Evolutionary conservation across 169 alveolate species (phyloP).

Genomic region (Babesia microti): DNA sequence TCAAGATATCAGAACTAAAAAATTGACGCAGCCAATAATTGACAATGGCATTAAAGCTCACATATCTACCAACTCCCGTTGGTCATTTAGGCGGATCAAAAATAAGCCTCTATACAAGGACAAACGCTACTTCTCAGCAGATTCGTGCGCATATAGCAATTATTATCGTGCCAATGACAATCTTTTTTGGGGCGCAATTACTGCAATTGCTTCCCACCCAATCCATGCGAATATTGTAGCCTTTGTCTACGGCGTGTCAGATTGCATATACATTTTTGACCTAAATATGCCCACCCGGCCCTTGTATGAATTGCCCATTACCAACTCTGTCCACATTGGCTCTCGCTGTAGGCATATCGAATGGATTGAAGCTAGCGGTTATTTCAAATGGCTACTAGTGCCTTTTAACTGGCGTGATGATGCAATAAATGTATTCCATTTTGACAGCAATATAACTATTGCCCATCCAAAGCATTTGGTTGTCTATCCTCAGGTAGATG

Average conservation of each 20-base stretch:
- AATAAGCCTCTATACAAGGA: no score
- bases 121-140: slow-evolving; percentile 7
- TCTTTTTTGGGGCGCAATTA: slow-evolving; percentile 40
- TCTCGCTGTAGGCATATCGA: slow-evolving; percentile 45
- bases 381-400: no score
- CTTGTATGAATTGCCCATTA: slow-evolving; percentile 50
- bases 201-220: slow-evolving; percentile 53
- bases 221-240: slow-evolving; percentile 43
- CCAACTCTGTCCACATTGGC: slow-evolving; percentile 38
- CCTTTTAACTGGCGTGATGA: no score
- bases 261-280: slow-evolving; percentile 55
- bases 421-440: no score
- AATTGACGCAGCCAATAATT: slow-evolving; percentile 12
- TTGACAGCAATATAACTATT: no score
- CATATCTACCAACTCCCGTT: slow-evolving; percentile 15
- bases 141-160: slow-evolving; percentile 12
- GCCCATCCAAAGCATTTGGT: no score
- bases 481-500: no score
- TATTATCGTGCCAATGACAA: slow-evolving; percentile 18
- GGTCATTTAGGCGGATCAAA: slow-evolving; percentile 21
- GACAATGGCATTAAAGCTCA: slow-evolving; percentile 1
- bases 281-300: slow-evolving; percentile 49
- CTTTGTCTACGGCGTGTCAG: slow-evolving; percentile 31
- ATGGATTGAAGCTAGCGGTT: slow-evolving; percentile 25
- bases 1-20: slow-evolving; percentile 32